A percentile compares a stretch with the other conserved stretches of the same genome.
phyloP scores from a whole-genome alignment of 2,329 filamentous ascomycete species.

The Aspergillus phoenicis region DNA sequence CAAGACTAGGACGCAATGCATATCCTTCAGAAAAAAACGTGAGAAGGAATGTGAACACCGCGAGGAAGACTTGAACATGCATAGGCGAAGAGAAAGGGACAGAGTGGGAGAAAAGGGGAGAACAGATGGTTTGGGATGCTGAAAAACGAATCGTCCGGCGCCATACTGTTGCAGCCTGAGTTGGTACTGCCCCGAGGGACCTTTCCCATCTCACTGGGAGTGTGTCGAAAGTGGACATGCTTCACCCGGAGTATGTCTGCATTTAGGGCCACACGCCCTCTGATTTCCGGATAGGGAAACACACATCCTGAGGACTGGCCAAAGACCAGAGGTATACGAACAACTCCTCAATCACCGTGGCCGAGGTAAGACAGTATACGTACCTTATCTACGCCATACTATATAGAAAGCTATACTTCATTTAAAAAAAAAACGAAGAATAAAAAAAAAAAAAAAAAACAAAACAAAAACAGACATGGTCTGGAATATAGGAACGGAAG shows the following conservation, averaged over 20 bases:
- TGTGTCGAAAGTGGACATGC: not conserved
- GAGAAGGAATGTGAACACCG: not conserved
- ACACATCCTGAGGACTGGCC: not conserved
- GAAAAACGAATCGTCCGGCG: not conserved
- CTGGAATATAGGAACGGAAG: too few species aligned
- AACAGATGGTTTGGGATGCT: not conserved
- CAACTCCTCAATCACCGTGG: not conserved
- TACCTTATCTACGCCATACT: not conserved
- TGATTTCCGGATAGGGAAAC: not conserved
- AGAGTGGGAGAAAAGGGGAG: not conserved
- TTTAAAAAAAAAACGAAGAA: too few species aligned
- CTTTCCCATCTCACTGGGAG: not conserved
- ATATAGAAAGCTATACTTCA: not conserved
- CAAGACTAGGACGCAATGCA: conserved; percentile 10
- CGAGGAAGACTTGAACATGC: not conserved
- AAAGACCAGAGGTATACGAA: not conserved
- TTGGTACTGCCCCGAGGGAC: not conserved
- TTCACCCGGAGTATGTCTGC: not conserved
- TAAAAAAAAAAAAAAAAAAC: too few species aligned
- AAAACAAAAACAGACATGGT: too few species aligned
- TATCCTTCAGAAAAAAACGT: not conserved
- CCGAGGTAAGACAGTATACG: not conserved
- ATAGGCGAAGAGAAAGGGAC: not conserved
- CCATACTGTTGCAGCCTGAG: not conserved
- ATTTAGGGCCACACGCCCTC: not conserved